These are phyloP conservation scores for Jatropha multifida DNA, from an alignment of 441 rosid species.

Conservation along the genomic window DNA sequence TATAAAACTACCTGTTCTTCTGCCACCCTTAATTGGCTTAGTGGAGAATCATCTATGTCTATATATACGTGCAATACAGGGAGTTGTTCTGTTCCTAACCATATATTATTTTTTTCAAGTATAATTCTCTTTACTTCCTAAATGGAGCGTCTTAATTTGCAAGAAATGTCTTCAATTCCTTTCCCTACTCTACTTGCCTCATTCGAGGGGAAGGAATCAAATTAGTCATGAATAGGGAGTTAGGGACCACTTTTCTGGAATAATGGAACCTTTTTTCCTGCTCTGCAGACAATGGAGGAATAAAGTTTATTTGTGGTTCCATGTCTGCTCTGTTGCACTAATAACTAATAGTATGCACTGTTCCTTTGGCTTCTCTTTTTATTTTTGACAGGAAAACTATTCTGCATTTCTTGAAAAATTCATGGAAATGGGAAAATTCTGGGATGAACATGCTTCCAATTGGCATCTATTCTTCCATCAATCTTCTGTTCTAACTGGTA, in stretches of 20 bases:
- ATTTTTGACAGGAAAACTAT: neutral
- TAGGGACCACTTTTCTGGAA: slow-evolving; percentile 5
- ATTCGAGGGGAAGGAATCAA: slow-evolving; percentile 34
- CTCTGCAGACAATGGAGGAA: slow-evolving; percentile 30
- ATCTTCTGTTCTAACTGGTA: neutral
- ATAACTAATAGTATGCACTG: neutral
- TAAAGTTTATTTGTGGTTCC: slow-evolving; percentile 16
- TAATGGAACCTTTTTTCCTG: slow-evolving; percentile 25
- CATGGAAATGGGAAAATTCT: neutral
- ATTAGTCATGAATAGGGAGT: neutral
- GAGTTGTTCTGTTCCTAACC: neutral
- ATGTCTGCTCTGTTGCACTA: neutral
- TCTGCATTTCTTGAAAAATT: neutral
- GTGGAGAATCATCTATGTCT: slow-evolving; percentile 4
- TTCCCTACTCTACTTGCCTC: slow-evolving; percentile 26
- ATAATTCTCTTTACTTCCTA: neutral
- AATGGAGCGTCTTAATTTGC: slow-evolving; percentile 24
- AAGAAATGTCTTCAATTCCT: slow-evolving; percentile 46
- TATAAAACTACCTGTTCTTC: slow-evolving; percentile 6
- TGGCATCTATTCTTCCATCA: neutral
- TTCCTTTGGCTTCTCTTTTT: neutral
- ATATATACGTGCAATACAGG: neutral
- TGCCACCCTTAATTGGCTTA: slow-evolving; percentile 19
- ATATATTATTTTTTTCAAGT: neutral
- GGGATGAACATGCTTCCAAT: neutral